Conservation (phyloP, 495 filamentous ascomycete genomes). For the Monascus purpureus region DNA sequence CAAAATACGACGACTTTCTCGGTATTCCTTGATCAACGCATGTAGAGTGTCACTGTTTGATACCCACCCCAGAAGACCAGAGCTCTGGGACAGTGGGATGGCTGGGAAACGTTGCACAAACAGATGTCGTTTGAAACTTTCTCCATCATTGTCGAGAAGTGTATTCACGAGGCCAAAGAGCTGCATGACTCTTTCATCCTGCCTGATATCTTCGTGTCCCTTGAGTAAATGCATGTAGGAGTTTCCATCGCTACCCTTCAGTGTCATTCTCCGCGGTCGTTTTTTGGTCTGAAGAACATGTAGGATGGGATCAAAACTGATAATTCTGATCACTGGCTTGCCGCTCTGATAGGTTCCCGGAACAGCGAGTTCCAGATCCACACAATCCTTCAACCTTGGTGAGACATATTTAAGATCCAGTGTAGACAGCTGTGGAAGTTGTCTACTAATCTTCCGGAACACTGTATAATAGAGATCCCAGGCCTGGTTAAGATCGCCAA, state of each 20-base stretch:
- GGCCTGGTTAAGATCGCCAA: conserved; percentile 89
- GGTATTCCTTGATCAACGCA: conserved; percentile 90
- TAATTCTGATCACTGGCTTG: conserved; percentile 71
- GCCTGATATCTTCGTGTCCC: conserved; percentile 95
- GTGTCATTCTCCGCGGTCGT: conserved; percentile 74
- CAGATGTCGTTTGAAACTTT: conserved; percentile 91
- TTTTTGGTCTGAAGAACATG: conserved; percentile 96
- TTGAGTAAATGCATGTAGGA: conserved; percentile 82
- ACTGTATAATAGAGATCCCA: conserved; percentile 99
- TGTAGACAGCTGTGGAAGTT: conserved; percentile 78
- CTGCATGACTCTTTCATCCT: conserved; percentile 99
- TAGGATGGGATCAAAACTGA: conserved; percentile 75
- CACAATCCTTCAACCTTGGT: conserved; percentile 70
- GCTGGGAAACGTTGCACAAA: conserved; percentile 91
- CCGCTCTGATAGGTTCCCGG: conserved; percentile 89
- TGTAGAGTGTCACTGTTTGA: conserved; percentile 95
- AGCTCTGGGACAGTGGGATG: conserved; percentile 90
- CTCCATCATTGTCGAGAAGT: conserved; percentile 76
- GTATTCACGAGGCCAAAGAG: conserved; percentile 95
- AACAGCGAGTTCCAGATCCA: conserved; percentile 77
- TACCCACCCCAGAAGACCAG: conserved; percentile 93
- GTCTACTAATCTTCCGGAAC: conserved; percentile 89
- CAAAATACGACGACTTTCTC: conserved; percentile 89
- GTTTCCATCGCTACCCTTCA: conserved; percentile 76
- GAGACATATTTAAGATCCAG: conserved; percentile 96